Base-by-base conservation (phyloP, 495 filamentous ascomycete species). In the Aspergillus diversus region DNA sequence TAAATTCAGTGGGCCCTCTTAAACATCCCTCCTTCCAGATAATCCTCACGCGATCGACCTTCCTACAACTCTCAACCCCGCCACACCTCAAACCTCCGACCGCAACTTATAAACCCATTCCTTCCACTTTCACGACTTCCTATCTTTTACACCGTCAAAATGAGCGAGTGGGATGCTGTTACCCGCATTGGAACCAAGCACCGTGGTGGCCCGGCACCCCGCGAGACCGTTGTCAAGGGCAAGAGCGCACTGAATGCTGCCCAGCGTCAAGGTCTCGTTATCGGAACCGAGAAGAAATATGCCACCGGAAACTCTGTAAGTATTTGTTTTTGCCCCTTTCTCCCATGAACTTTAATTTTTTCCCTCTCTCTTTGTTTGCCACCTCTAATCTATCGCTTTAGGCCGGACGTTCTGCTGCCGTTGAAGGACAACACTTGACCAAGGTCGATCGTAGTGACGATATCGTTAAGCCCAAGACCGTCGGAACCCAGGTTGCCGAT, bases 391-490 rank as follows among this genome's bases (percentile, higher is more conserved):
- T 6, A 32, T 47, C 57, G 21, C 21, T 27, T 61, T 66, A 90
- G 86, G 76, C 82, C 60, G 79, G 79, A 60, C 86, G 86, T 71
- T 69, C 83, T 63, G 81, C 73, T 53, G 81, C 83, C 63, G 75
- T 81, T 65, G 94, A 98, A 82, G 95, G 95, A 71, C 95, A 99
- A 78, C 92, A 90, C 72, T 84, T 98, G 56, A 98, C 95, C 49
- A 99, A 97, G 83, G 93, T 99, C 74, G 95, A 98, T 84, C 95
- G 95, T 69, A 86, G 87, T 75, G 96, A 98, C 83, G 95, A 97
- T 75, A 97, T 97, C 80, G 87, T 97, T 75, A 96, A 96, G 81
- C 92, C 92, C 68, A 93, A 93, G 77, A 97, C 92, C 57, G 84
- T 97, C 53, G 92, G 93, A 68, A 74, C 79, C 63, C 81, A 86